Base-by-base conservation (phyloP, 805 yeast genomes). In the Brettanomyces naardenensis region DNA sequence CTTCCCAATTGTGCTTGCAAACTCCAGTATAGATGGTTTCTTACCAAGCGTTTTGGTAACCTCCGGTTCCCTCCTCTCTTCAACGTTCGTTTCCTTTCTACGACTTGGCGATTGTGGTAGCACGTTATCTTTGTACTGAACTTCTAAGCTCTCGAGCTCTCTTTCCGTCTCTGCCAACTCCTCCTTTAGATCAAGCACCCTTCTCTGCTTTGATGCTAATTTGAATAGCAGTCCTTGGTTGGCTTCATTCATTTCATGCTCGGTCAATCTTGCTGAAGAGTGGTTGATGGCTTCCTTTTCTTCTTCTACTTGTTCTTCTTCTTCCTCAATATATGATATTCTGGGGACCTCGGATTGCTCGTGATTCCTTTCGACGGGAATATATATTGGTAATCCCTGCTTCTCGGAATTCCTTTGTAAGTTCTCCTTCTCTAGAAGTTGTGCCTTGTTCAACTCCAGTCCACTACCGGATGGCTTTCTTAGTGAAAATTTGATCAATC, bases 141-240 rank as follows among this genome's bases (percentile, higher is more conserved):
- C 27, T 37, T 69, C 71, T 25, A 70, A 40, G 4, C 46, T 45
- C 13, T 47, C 48, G 18, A 71, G 42, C 22, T 71, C 73, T 4
- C 46, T 47, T 44, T 67, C 66, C 3, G 69, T 53, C 27, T 53
- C 54, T 13, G 58, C 49, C n/a, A 76, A 52, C 44, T 64, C 62
- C n/a, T 62, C 56, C 47, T 68, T 71, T 40, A 73, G 51, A 35
- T 75, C 80, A 14, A 65, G 43, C 6, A 77, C 65, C 39, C 66
- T 66, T 42, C 78, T 64, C 47, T 76, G 80, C 48, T 78, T 77
- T 2, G 67, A 48, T 0, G 82, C 76, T 36, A 70, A 45, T 31
- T 56, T 53, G 37, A 54, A 64, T 27, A 71, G 48, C 14, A 70
- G 13, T 6, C 44, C 39, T 19, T 49, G 43, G 13, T 35, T 38